Evolutionary conservation across 2,329 filamentous ascomycete genomes (phyloP).

Genomic region (Scytalidium lignicola): DNA sequence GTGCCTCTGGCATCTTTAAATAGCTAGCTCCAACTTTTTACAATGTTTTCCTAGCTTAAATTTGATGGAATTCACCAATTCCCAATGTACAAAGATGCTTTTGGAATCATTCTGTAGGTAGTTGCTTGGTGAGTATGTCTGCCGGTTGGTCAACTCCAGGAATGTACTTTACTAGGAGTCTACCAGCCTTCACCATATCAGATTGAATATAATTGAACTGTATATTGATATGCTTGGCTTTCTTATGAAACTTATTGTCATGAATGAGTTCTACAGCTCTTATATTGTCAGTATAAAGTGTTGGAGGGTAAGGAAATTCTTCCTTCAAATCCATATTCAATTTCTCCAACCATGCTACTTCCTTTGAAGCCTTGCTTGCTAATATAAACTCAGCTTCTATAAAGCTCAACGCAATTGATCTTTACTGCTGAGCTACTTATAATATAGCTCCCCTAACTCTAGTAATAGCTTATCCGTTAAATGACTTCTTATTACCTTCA

Average conservation of each 20-base stretch:
- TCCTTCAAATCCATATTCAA: not conserved
- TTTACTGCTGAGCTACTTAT: not conserved
- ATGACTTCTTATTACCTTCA: not conserved
- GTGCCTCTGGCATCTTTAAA: not conserved
- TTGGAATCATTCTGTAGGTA: not conserved
- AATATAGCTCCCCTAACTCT: not conserved
- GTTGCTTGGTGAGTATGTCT: slow-evolving; percentile 1
- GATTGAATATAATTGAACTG: not conserved
- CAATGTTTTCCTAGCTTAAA: not conserved
- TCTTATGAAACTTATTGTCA: not conserved
- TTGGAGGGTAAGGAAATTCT: not conserved
- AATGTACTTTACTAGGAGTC: not conserved
- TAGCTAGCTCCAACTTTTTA: too few species aligned
- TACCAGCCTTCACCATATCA: not conserved
- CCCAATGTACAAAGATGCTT: not conserved
- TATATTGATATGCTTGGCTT: slow-evolving; percentile 2
- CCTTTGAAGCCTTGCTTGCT: not conserved
- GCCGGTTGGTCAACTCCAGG: not conserved
- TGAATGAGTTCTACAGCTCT: not conserved
- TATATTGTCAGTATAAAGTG: not conserved
- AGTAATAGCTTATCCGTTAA: not conserved
- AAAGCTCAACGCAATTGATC: not conserved
- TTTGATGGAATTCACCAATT: not conserved
- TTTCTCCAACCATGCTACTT: not conserved
- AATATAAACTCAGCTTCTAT: not conserved